Evolutionary conservation across 768 basidiomycete genomes (phyloP).

Genomic region (Tricholoma furcatifolium): DNA sequence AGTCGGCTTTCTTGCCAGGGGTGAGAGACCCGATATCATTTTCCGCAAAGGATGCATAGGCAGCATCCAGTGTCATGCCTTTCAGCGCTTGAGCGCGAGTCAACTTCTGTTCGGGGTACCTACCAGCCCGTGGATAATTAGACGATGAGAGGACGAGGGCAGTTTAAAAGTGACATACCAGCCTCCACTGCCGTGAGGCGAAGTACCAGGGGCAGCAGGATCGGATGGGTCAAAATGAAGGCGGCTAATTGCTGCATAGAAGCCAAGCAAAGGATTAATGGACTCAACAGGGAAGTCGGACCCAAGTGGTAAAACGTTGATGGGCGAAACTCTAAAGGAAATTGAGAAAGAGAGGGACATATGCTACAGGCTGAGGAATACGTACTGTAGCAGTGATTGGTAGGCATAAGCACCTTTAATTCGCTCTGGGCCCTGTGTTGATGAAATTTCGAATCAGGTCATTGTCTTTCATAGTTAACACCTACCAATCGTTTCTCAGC

Average conservation of each 20-base stretch:
- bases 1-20: slow-evolving; percentile 84
- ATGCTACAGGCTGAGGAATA: neutral
- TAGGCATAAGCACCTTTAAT: slow-evolving; percentile 92
- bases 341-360: neutral
- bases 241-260: slow-evolving; percentile 86
- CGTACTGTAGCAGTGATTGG: slow-evolving; percentile 67
- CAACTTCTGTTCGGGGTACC: slow-evolving; percentile 76
- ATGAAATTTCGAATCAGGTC: neutral
- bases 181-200: slow-evolving; percentile 80
- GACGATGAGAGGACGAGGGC: neutral
- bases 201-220: slow-evolving; percentile 55
- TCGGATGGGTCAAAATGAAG: slow-evolving; percentile 26
- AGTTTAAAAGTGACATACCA: slow-evolving; percentile 54
- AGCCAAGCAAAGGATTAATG: slow-evolving; percentile 85
- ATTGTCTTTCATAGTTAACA: neutral
- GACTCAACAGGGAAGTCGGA: slow-evolving; percentile 95
- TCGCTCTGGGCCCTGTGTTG: slow-evolving; percentile 51
- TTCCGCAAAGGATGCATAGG: slow-evolving; percentile 84
- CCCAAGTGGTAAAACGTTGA: slow-evolving; percentile 72
- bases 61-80: slow-evolving; percentile 89
- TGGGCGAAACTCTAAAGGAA: slow-evolving; percentile 43
- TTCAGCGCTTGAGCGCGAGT: slow-evolving; percentile 81
- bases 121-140: slow-evolving; percentile 24
- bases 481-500: slow-evolving; percentile 77
- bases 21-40: slow-evolving; percentile 67